Conservation (phyloP, 2,329 filamentous ascomycete species). For the Trichoderma sp. region DNA sequence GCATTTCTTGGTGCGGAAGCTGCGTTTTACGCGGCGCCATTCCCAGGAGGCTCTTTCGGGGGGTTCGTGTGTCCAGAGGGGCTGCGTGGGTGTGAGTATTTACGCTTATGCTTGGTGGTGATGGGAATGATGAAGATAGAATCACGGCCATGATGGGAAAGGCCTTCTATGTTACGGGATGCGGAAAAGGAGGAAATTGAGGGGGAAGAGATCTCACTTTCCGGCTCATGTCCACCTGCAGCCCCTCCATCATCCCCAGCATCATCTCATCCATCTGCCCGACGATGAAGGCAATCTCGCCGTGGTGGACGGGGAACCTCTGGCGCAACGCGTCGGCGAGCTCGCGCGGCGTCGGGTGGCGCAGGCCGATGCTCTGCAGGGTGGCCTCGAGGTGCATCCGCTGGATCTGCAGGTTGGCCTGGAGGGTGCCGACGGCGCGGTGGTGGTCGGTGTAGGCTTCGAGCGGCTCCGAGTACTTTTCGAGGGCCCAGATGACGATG, state of each 20-base stretch:
- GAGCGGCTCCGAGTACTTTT: slow-evolving; percentile 24
- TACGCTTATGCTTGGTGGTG: background rate
- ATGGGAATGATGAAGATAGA: background rate
- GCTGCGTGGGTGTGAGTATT: background rate
- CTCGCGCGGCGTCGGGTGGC: slow-evolving; percentile 19
- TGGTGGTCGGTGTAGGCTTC: slow-evolving; percentile 23
- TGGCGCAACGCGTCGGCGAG: slow-evolving; percentile 17
- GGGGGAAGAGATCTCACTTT: background rate
- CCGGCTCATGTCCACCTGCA: slow-evolving; percentile 13
- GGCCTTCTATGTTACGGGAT: too few relatives aligned
- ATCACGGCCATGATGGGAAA: too few relatives aligned
- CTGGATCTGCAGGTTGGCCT: slow-evolving; percentile 26
- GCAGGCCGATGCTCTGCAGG: slow-evolving; percentile 18
- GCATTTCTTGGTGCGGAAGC: slow-evolving; percentile 21
- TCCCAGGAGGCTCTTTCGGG: slow-evolving; percentile 20
- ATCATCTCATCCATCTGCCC: slow-evolving; percentile 23
- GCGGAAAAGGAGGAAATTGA: background rate
- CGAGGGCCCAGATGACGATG: slow-evolving; percentile 24
- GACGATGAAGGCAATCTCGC: slow-evolving; percentile 14
- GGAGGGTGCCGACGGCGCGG: slow-evolving; percentile 19
- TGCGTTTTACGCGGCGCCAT: slow-evolving; percentile 26
- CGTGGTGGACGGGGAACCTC: slow-evolving; percentile 12
- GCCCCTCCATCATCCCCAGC: slow-evolving; percentile 14
- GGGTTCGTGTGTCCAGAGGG: slow-evolving; percentile 16
- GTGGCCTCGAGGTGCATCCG: slow-evolving; percentile 25